Base-by-base conservation (phyloP, 1,284 basidiomycete species). In the Wallemia ichthyophaga region DNA sequence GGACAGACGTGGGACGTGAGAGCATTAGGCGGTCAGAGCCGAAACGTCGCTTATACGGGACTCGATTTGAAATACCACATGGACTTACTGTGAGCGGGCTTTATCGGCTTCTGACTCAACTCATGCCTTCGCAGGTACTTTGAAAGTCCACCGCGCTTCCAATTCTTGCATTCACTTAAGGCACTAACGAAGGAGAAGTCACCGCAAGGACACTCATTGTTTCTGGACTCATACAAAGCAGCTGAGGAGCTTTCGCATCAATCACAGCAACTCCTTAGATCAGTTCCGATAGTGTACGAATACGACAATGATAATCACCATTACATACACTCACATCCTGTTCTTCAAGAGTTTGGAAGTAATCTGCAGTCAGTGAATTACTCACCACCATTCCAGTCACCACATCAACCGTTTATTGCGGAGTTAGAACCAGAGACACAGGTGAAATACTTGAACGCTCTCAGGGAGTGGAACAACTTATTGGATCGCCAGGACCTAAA, bases 21-120 rank as follows among this genome's bases (percentile, higher is more conserved):
- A 69, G 84, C 80, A 62, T 67, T 84, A 54, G 67, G 66, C 1
- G 71, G 71, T 56, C 74, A 83, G 61, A 84, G 82, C 64, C 78
- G 76, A 64, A 98, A 98, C 69, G 87, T 98, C 62, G 92, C 92
- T 1, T 95, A 95, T 69, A 98, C 92, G 3, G 83, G 88, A 68
- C 73, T 94, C 21, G 78, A 86, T 64, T 74, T 98, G 1, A 89
- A 83, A 0, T 68, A 92, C 23, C 92, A 96, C 67, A 88, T 89
- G 83, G 91, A 96, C 71, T 71, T 94, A 0, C 69, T 84, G 85
- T 91, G 64, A 63, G 84, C 74, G 19, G 25, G 1, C 1, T 25
- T 27, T 3, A 57, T 57, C 24, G 23, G 56, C 60, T 24, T 57
- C 13, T 56, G 27, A 31, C 23, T 59, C 61, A 57, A 62, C 33